Base-by-base conservation (phyloP, 2,329 filamentous ascomycete genomes). In the Mollisiaceae sp. region DNA sequence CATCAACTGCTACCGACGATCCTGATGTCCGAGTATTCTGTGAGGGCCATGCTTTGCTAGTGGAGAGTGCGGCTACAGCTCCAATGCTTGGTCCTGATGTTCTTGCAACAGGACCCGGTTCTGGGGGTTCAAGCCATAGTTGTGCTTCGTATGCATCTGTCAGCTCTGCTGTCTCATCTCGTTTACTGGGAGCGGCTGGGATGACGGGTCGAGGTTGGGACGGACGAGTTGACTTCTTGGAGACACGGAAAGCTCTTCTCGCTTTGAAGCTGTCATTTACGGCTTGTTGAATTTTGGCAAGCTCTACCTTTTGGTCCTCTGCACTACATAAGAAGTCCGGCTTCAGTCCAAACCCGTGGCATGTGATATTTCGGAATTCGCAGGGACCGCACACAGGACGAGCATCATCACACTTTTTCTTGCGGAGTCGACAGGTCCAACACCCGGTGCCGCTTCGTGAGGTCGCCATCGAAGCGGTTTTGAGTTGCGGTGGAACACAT, bases 381-480 rank as follows among this genome's bases (percentile, higher is more conserved):
- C 65, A 67, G 2, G 47, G 38, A 20, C 50, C 52, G 27, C 65
- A 67, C 2, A n/a, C n/a, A n/a, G 65, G 65, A 35, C 27, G 27
- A n/a, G 8, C 32, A 15, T 64, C 58, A 41, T 67, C 65, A 20
- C 65, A 67, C n/a, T 67, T 67, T 45, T 67, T 67, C 45, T 62
- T 67, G 6, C 65, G 61, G 9, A 67, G 52, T 20, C 62, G 50
- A 35, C 65, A 67, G 2, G 65, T 67, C 47, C 54, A 64, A 35
- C 61, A 67, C 2, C 65, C 65, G 0, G 22, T 32, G 4, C 50
- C 50, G 14, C 24, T 32, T 18, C 50, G 41, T 36, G 50, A 57
- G 36, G 32, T 27, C 8, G 35, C 32, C 35, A 57, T 57, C 18
- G 35, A 38, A 54, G 55, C 32, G 32, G n/a, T 55, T 57, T 27